Base-by-base conservation (phyloP, 768 basidiomycete genomes). In the Mycena rebaudengoi region DNA sequence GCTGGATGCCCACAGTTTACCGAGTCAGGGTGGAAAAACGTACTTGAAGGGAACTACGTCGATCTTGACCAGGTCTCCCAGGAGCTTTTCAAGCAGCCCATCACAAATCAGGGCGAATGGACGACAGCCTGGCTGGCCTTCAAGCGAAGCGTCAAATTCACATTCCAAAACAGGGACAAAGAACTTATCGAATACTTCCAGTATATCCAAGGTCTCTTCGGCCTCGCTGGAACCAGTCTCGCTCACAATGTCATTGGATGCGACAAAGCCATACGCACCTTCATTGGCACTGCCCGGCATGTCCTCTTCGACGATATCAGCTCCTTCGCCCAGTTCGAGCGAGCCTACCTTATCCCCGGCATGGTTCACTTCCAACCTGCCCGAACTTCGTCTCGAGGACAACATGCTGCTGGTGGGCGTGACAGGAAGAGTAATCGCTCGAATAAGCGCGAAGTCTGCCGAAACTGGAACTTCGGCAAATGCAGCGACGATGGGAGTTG, bases 121-220 rank as follows among this genome's bases (percentile, higher is more conserved):
- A 10, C 26, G 10, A 7, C 16, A 2, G 35, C 5, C 20, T 44
- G 29, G 40, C 13, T 10, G 5, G 10, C 13, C 11, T 43, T 23
- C 44, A 2, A 28, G 16, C 30, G 32, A 3, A 13, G 20, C 3
- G 55, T 57, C 12, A 37, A n/a, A 35, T 57, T 37, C 33, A 35
- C 32, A 0, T 57, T 57, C 32, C 1, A 18, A 12, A 12, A 14
- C 16, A 13, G 55, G 4, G 5, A 26, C 1, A 5, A 45, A 11
- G 55, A 57, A 18, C 32, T 57, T 1, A 33, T 26, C 23, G 20
- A 23, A 4, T 57, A 57, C 25, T 58, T 37, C 12, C 6, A 58
- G 0, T 39, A 58, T 37, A 39, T 58, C 56, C 32, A 58, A 39
- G 45, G 45, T 7, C 56, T 58, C 35, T 48, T 58, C 45, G 10